Evolutionary conservation across 2,329 filamentous ascomycete species (phyloP), one percentile per base, ranked within the genome.

Genomic region (Intubia oerlemansii): DNA sequence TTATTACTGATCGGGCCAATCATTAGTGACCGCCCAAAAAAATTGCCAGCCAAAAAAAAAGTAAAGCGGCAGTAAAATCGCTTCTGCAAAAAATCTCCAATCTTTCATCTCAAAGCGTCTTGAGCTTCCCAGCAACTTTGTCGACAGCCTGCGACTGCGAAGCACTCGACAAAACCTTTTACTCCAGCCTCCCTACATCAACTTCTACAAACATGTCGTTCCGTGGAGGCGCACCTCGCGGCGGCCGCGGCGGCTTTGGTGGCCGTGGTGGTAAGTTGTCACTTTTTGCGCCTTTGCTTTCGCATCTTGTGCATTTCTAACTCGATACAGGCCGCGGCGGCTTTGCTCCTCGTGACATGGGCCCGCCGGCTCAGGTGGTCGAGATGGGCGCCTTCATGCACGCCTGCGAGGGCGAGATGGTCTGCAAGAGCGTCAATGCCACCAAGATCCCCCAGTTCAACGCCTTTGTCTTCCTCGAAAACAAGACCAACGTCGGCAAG

Each of bases 381-480:
- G 88, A 93, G 58, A 81, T 98, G 76, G 88, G 88, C 52, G 69
- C 68, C 39, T 91, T 95, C 55, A 56, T 93, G 50, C 88, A 98
- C 59, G 73, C 82, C 34, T 85, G 79, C 57, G 88, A 98, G 56
- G 85, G 85, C 51, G 88, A 98, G 56, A 88, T 98, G 66, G 76
- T 98, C 42, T 93, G 85, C 76, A 74, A 82, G 54, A 90, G 79
- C 41, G 75, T 77, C 54, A 95, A 93, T 62, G 32, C 36, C 12
- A 61, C 76, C 44, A 95, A 95, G 59, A 76, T 98, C 39, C 88
- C 88, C 36, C 91, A 91, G 61, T 98, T 98, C 74, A 95, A 93
- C 62, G 88, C 88, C 36, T 82, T 82, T 41, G 91, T 98, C 53
- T 98, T 88, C 59, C 75, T 95, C 45, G 85, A 95, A 66, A 98